These are phyloP conservation scores for Leishmania tarentolae DNA, from an alignment of 208 protist species.

Conservation along the genomic window DNA sequence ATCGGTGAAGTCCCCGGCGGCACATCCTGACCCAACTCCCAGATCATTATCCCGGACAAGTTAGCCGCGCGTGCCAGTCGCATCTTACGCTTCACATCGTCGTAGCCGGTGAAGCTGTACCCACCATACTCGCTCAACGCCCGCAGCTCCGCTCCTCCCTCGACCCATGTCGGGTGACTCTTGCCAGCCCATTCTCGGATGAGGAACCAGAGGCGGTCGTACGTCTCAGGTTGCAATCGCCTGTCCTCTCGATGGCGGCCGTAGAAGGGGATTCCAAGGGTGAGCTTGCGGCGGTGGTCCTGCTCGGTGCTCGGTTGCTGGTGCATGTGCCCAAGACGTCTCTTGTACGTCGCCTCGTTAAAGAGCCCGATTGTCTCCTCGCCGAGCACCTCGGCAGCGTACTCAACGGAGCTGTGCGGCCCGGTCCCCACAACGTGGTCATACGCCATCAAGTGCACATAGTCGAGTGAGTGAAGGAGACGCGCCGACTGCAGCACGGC, in stretches of 20 bases:
- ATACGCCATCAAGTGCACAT: conserved; percentile 76
- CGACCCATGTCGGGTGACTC: conserved; percentile 33
- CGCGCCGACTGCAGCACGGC: conserved; percentile 27
- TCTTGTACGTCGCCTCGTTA: background rate
- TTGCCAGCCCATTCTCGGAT: conserved; percentile 38
- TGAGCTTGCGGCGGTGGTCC: conserved; percentile 42
- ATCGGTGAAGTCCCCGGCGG: conserved; percentile 44
- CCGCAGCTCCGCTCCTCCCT: conserved; percentile 31
- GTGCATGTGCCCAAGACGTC: background rate
- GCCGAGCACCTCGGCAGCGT: conserved; percentile 30
- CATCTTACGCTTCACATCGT: conserved; percentile 57
- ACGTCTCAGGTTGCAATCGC: conserved; percentile 42
- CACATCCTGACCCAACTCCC: conserved; percentile 78
- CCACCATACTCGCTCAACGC: conserved; percentile 38
- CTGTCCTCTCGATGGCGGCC: conserved; percentile 35
- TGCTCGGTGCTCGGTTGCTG: background rate
- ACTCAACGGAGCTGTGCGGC: conserved; percentile 39
- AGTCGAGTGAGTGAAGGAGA: conserved; percentile 43
- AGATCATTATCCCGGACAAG: conserved; percentile 74
- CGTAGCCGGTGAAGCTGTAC: conserved; percentile 47
- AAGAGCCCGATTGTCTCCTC: conserved; percentile 22
- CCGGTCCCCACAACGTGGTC: conserved; percentile 34
- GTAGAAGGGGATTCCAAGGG: conserved; percentile 73
- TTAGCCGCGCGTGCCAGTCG: conserved; percentile 36
- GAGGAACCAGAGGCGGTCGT: conserved; percentile 42